phyloP scores from a whole-genome alignment of 179 eudicot species.

The Kewa caespitosa region DNA sequence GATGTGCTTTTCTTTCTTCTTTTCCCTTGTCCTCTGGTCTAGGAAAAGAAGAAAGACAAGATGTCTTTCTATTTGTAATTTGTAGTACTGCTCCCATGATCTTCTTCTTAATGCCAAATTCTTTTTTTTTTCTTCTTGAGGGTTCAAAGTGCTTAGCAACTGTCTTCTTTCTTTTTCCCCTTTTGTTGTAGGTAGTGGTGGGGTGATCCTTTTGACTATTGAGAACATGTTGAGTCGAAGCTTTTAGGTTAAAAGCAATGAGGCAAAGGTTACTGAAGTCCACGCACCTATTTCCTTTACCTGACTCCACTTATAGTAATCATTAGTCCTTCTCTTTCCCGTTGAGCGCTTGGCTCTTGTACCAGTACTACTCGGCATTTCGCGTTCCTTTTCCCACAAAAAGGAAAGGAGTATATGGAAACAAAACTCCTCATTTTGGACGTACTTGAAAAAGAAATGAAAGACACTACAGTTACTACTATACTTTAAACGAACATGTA shows the following conservation, averaged over 20 bases:
- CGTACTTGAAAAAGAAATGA: no score
- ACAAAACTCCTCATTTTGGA: no score
- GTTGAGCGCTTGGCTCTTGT: no score
- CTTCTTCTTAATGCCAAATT: conserved; percentile 18
- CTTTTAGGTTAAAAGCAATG: conserved; percentile 30
- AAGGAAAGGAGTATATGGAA: no score
- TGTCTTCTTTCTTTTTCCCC: conserved; percentile 11
- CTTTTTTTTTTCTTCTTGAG: conserved; percentile 7
- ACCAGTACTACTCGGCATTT: no score
- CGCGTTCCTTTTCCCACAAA: no score
- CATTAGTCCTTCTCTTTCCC: no score
- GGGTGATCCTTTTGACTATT: conserved; percentile 31
- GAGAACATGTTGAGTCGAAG: conserved; percentile 12
- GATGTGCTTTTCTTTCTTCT: conserved; percentile 37
- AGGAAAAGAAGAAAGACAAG: conserved; percentile 59
- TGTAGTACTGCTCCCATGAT: not conserved
- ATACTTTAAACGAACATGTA: no score
- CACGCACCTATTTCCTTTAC: conserved; percentile 16
- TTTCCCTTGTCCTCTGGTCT: conserved; percentile 25
- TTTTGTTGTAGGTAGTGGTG: conserved; percentile 20
- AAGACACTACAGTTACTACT: no score
- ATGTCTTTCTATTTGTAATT: conserved; percentile 29
- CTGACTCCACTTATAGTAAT: no score
- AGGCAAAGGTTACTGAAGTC: conserved; percentile 26
- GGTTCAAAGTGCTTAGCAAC: conserved; percentile 21